Percentiles rank a stretch among this genome's conserved stretches.
phyloP scores from a whole-genome alignment of 345 rosid species.

The Populus euphratica region DNA sequence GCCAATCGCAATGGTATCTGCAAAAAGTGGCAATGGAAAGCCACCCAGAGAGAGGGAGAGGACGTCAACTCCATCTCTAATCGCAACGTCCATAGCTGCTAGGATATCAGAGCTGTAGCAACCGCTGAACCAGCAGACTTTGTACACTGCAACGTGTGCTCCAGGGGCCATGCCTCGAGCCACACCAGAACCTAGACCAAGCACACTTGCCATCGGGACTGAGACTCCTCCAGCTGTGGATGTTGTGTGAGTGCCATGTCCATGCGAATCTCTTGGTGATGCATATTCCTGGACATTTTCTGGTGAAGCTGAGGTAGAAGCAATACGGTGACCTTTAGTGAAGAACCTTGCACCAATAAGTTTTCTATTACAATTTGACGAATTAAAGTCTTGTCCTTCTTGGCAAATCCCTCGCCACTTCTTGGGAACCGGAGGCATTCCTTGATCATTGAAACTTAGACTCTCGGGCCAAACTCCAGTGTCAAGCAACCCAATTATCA shows the following conservation, averaged over 20 bases:
- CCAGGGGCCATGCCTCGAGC: conserved; percentile 90
- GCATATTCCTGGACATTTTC: conserved; percentile 52
- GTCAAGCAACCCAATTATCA: conserved; percentile 73
- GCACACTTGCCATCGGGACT: conserved; percentile 63
- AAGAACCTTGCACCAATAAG: conserved; percentile 88
- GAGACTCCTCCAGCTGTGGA: conserved; percentile 82
- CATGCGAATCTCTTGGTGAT: conserved; percentile 75
- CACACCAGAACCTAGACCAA: conserved; percentile 68
- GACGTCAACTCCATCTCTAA: conserved; percentile 73
- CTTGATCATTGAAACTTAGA: conserved; percentile 68
- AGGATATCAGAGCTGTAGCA: conserved; percentile 86
- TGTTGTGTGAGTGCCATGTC: conserved; percentile 90
- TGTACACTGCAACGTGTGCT: conserved; percentile 77
- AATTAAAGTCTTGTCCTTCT: conserved; percentile 59
- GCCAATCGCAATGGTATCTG: conserved; percentile 83
- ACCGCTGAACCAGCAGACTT: conserved; percentile 86
- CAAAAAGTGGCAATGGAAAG: conserved; percentile 72
- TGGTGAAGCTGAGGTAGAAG: conserved; percentile 34
- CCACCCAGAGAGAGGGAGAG: conserved; percentile 89
- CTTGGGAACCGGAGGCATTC: conserved; percentile 67
- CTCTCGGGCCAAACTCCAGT: conserved; percentile 94
- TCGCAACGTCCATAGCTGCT: conserved; percentile 83
- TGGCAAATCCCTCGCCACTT: conserved; percentile 82
- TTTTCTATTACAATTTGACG: conserved; percentile 62
- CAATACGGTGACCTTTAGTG: conserved; percentile 66